A percentile compares a stretch with the other conserved stretches of the same genome.
Conservation (phyloP, 805 yeast species). For the Nakazawaea wyomingensis region DNA sequence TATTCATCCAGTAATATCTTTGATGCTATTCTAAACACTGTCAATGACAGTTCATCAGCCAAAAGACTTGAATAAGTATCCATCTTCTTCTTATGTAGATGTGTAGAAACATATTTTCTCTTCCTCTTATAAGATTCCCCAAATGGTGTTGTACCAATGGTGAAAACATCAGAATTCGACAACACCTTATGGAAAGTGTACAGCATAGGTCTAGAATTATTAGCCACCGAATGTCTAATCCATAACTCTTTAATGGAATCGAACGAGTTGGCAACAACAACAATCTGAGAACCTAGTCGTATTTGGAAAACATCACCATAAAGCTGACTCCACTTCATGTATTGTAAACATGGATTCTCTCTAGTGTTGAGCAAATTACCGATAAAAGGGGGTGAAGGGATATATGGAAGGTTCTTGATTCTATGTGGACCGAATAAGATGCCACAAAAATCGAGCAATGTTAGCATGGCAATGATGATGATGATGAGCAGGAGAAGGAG, state of each 20-base stretch:
- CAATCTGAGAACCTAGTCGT: constrained; percentile 49
- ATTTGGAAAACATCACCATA: constrained; percentile 55
- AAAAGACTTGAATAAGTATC: constrained; percentile 29
- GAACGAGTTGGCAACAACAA: constrained; percentile 65
- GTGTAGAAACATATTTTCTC: constrained; percentile 42
- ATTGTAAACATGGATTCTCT: constrained; percentile 45
- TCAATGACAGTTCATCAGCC: constrained; percentile 31
- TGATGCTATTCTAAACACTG: constrained; percentile 12
- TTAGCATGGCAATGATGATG: too few relatives aligned
- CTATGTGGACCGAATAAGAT: constrained; percentile 20
- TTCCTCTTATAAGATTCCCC: constrained; percentile 40
- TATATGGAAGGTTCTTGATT: constrained; percentile 34
- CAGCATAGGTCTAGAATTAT: constrained; percentile 61
- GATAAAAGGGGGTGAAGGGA: constrained; percentile 45
- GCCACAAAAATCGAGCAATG: constrained; percentile 12
- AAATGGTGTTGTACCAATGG: constrained; percentile 63
- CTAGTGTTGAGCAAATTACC: constrained; percentile 44
- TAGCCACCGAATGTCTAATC: constrained; percentile 43
- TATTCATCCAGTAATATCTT: too few relatives aligned
- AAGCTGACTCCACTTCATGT: constrained; percentile 36
- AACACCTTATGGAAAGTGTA: constrained; percentile 66
- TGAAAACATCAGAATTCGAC: constrained; percentile 49
- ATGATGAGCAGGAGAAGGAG: too few relatives aligned
- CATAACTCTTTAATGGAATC: constrained; percentile 50
- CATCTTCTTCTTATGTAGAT: constrained; percentile 35